Conservation (phyloP, 2,329 filamentous ascomycete species). For the Dactylellina sp. region DNA sequence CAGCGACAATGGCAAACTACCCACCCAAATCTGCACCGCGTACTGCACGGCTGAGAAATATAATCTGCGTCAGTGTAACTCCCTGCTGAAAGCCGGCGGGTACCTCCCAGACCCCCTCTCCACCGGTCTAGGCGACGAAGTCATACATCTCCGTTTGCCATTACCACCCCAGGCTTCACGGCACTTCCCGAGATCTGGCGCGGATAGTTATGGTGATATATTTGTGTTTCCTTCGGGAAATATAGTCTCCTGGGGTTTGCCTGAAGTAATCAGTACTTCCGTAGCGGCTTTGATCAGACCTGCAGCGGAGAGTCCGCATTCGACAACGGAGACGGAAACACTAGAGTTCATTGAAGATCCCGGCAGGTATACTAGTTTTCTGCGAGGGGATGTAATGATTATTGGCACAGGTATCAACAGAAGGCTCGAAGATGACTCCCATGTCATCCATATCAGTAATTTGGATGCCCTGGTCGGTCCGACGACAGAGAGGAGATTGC, state of each 20-base stretch:
- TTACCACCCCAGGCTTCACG: conserved; percentile 62
- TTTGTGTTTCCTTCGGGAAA: conserved; percentile 97
- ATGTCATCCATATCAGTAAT: conserved; percentile 46
- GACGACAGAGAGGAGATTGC: conserved; percentile 3
- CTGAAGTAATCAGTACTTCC: conserved; percentile 76
- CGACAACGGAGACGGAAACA: conserved; percentile 83
- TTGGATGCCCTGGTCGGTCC: conserved; percentile 11
- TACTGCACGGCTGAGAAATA: conserved; percentile 77
- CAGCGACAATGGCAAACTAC: conserved; percentile 17
- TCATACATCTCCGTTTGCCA: conserved; percentile 70
- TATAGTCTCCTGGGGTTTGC: conserved; percentile 89
- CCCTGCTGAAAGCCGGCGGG: conserved; percentile 70
- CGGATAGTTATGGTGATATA: conserved; percentile 79
- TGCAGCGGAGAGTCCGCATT: conserved; percentile 80
- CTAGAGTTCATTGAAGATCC: conserved; percentile 86
- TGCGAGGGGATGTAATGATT: conserved; percentile 88
- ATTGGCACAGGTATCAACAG: conserved; percentile 84
- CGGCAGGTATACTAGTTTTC: conserved; percentile 76
- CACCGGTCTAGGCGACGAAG: conserved; percentile 74
- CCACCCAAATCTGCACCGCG: conserved; percentile 65
- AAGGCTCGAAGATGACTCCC: conserved; percentile 59
- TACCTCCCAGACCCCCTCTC: conserved; percentile 73
- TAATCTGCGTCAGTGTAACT: conserved; percentile 70
- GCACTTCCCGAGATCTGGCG: conserved; percentile 63
- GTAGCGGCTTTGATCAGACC: conserved; percentile 79